Base-by-base conservation (phyloP, 2,329 filamentous ascomycete species). In the Clarireedia monteithiana region DNA sequence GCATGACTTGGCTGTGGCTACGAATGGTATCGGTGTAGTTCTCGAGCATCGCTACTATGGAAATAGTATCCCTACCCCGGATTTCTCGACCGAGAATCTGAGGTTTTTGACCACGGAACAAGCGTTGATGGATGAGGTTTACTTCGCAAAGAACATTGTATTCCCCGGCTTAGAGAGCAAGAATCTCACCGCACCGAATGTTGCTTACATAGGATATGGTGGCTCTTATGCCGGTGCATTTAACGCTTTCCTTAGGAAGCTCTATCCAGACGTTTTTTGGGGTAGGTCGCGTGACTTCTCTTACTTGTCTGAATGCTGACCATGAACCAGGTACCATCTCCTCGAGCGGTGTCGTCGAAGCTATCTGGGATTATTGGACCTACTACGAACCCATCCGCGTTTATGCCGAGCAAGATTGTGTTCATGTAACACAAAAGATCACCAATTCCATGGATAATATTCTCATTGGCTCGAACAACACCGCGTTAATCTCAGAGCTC, bases 11-110 rank as follows among this genome's bases (percentile, higher is more conserved):
- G 80, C 85, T 3, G 74, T 85, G 63, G 86, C 85, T 0, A 89
- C 86, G 0, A 74, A 83, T 56, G 90, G 90, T 1, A 72, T 95
- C 26, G 89, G 85, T 3, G 86, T 95, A 2, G 80, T 95, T 48
- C 78, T 95, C 2, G 90, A 95, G 73, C 90, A 95, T 67, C 82
- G 90, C 30, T 95, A 95, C 75, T 95, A 95, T 67, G 90, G 90
- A 55, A 77, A 77, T 12, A 91, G 87, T 67, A 84, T 85, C 54
- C 89, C 89, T 0, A 80, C 81, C 0, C 69, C 76, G 1, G 79
- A 91, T 64, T 75, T 92, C 20, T 79, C 79, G 0, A 85, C 82
- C 0, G 73, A 87, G 67, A 91, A 81, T 63, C 72, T 95, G 60
- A 84, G 90, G 2, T 95, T 94, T 74, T 74, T 95, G 65, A 86